These are phyloP conservation scores for Botryotinia globosa DNA, from an alignment of 2,329 filamentous ascomycete species.

Conservation along the genomic window DNA sequence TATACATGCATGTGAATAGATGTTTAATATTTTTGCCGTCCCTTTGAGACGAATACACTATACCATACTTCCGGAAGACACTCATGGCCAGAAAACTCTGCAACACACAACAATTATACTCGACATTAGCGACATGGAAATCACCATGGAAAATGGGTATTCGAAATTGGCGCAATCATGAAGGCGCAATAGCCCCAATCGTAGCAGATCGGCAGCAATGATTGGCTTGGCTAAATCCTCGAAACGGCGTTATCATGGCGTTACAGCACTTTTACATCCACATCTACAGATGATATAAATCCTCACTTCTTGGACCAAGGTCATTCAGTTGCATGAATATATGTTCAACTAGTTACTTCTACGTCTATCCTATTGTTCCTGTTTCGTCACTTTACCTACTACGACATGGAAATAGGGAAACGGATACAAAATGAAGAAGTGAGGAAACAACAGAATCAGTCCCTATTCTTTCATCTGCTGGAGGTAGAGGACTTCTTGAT, in stretches of 20 bases:
- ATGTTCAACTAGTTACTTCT: not conserved
- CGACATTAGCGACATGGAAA: not conserved
- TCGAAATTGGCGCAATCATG: not conserved
- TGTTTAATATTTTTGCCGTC: not conserved
- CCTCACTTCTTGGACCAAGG: not conserved
- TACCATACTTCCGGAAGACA: not conserved
- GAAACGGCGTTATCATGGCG: not conserved
- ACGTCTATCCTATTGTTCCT: not conserved
- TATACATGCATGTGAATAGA: not conserved
- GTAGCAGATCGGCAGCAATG: not conserved
- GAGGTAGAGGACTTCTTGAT: not conserved
- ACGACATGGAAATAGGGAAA: not conserved
- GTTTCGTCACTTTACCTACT: not conserved
- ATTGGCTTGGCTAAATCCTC: not conserved
- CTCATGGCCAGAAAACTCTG: not conserved
- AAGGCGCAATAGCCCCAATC: not conserved
- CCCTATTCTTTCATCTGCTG: not conserved
- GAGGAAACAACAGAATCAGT: not conserved
- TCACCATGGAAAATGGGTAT: not conserved
- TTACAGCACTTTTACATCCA: not conserved
- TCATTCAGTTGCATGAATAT: not conserved
- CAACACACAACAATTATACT: not conserved
- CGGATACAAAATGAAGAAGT: not conserved
- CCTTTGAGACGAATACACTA: not conserved
- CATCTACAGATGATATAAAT: not conserved